Evolutionary conservation across 331 rosid genomes (phyloP), one percentile per base, ranked within the genome.

Genomic region (Rhamnella rubrinervis): DNA sequence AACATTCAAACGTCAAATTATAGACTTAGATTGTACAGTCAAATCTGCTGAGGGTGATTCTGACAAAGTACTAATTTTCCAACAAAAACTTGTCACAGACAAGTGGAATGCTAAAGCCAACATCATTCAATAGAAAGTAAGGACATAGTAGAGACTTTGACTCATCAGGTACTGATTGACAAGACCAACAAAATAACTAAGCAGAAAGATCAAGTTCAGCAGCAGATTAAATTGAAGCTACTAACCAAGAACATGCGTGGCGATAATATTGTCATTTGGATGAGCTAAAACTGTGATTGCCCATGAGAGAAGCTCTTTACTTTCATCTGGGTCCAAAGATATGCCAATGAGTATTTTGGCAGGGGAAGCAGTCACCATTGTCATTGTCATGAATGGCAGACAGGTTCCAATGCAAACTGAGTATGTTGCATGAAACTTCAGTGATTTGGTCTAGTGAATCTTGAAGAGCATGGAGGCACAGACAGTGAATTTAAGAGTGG

Each of bases 161-260:
- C 47, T 40, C 13, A 40, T 7, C 47, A 31, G 5, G 35, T 4
- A 31, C 35, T 31, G 35, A 4, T 31, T 31, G 35, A 31, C 38
- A 65, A 23, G 12, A 25, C 25, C 3, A 5, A 57, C 6, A 40
- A 44, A 41, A 0, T n/a, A 20, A 71, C 7, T 6, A 13, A 38
- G 25, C 41, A 53, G 28, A 52, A 20, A 26, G 41, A 51, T 35
- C 35, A 9, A 16, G 12, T 8, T 6, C n/a, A 21, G 17, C 1
- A 25, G 8, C 2, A 12, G 4, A 18, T 52, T 46, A 9, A 59
- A 44, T 60, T 41, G 61, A 41, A 38, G n/a, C 25, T 19, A 82
- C 92, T 82, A 67, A 93, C 98, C 97, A 68, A 93, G 95, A 73
- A 91, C 83, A 81, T 91, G 96, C 23, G 88, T 66, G 8, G 96